Conservation (phyloP, 192 early-diverging fungal genomes). For the Coemansia biformis region DNA sequence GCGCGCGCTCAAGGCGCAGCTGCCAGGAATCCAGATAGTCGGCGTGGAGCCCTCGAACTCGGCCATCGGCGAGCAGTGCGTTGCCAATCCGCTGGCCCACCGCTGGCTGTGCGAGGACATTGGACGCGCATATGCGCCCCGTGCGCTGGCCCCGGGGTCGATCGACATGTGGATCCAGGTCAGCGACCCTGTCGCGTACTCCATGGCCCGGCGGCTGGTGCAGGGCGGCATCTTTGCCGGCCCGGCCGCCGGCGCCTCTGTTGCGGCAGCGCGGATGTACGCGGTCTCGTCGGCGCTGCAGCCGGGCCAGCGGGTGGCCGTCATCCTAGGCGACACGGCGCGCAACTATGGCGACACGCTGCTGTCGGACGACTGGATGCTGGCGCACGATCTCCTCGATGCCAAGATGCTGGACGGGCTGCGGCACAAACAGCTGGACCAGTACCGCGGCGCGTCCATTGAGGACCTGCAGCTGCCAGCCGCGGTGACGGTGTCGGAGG, state of each 20-base stretch:
- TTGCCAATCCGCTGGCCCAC: slow-evolving; percentile 21
- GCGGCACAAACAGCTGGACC: slow-evolving; percentile 56
- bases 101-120: slow-evolving; percentile 70
- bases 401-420: slow-evolving; percentile 53
- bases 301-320: slow-evolving; percentile 39
- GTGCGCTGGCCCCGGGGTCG: slow-evolving; percentile 47
- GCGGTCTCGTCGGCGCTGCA: slow-evolving; percentile 26
- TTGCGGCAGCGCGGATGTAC: slow-evolving; percentile 57
- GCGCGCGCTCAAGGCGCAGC: slow-evolving; percentile 49
- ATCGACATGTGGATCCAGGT: slow-evolving; percentile 66
- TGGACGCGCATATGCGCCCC: slow-evolving; percentile 59
- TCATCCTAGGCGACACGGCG: slow-evolving; percentile 63
- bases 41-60: slow-evolving; percentile 69
- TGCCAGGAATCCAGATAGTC: slow-evolving; percentile 55
- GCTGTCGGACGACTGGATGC: slow-evolving; percentile 72
- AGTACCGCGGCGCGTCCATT: slow-evolving; percentile 73
- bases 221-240: slow-evolving; percentile 59
- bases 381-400: slow-evolving; percentile 70
- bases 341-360: slow-evolving; percentile 66
- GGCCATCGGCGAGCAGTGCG: slow-evolving; percentile 45
- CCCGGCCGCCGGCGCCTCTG: slow-evolving; percentile 62
- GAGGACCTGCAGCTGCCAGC: slow-evolving; percentile 82
- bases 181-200: slow-evolving; percentile 64
- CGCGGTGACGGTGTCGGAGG: slow-evolving; percentile 63
- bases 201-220: slow-evolving; percentile 61